Percentiles rank a stretch among this genome's conserved stretches.
These are phyloP conservation scores for Pelargonium fulgidum DNA, from an alignment of 441 rosid genomes.

Conservation along the genomic window DNA sequence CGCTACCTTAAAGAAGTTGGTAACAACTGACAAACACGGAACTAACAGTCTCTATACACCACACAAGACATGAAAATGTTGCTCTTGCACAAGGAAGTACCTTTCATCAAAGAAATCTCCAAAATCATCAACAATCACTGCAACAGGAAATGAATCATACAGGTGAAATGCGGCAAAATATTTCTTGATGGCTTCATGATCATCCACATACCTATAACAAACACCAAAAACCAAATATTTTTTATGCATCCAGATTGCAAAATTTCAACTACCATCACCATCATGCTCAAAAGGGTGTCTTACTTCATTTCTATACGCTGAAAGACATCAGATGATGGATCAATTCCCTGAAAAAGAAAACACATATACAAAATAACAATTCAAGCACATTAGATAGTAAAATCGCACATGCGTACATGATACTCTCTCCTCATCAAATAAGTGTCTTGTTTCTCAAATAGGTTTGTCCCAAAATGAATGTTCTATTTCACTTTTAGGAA, in stretches of 20 bases:
- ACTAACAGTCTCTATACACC: background rate
- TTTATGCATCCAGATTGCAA: background rate
- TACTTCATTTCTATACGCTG: constrained; percentile 73
- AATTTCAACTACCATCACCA: background rate
- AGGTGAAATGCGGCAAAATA: constrained; percentile 89
- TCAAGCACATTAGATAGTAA: background rate
- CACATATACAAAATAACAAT: background rate
- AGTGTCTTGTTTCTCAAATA: too few relatives aligned
- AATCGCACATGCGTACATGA: background rate
- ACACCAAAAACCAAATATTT: background rate
- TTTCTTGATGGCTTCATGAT: constrained; percentile 66
- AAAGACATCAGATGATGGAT: constrained; percentile 51
- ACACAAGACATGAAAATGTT: background rate
- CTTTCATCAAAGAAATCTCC: constrained; percentile 61
- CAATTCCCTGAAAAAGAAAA: constrained; percentile 42
- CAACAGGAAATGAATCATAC: constrained; percentile 39
- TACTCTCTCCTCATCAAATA: background rate
- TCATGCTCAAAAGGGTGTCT: constrained; percentile 12
- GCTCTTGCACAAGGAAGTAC: constrained; percentile 21
- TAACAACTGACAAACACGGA: background rate
- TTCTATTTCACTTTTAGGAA: too few relatives aligned
- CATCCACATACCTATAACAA: constrained; percentile 58
- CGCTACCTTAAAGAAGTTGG: too few relatives aligned
- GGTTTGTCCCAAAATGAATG: too few relatives aligned
- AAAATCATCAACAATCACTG: constrained; percentile 63